Evolutionary conservation across 2,329 filamentous ascomycete species (phyloP), one percentile per base, ranked within the genome.

Genomic region (Aspergillus sclerotialis): DNA sequence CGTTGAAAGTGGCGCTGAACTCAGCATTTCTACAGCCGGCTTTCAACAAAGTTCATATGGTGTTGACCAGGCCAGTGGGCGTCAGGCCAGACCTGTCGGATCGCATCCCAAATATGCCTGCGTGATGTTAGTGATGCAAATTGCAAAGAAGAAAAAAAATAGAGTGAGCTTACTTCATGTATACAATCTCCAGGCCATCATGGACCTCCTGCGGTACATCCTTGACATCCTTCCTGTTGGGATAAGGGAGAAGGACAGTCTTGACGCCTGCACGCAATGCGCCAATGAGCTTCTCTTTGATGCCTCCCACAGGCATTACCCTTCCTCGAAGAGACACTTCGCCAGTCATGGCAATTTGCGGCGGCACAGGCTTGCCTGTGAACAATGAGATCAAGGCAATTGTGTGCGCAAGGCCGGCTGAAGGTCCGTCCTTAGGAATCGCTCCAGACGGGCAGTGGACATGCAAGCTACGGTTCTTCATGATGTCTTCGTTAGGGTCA

Each of bases 211-310:
- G 73, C 0, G 92, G 92, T 36, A 96, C 70, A 63, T 96, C 90
- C 61, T 84, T 84, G 38, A 84, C 82, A 57, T 98, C 92, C 65
- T 96, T 96, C 44, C 81, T 76, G 60, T 98, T 98, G 48, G 85
- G 82, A 19, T 82, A 76, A 3, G 92, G 92, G 6, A 98, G 69
- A 40, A 98, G 61, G 6, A 98, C 90, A 19, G 86, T 90, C 73
- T 94, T 94, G 42, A 98, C 90, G 17, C 92, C 92, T 2, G 92
- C 92, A 36, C 90, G 76, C 55, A 93, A 71, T 7, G 92, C 92
- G 14, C 92, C 92, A 55, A 98, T 96, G 34, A 96, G 73, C 64
- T 98, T 98, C 76, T 98, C 90, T 66, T 96, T 95, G 67, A 98
- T 96, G 12, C 92, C 92, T 34, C 92, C 92, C 23, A 98, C 92